Evolutionary conservation across 2,329 filamentous ascomycete genomes (phyloP), one percentile per base, ranked within the genome.

Genomic region (Venturia nashicola): DNA sequence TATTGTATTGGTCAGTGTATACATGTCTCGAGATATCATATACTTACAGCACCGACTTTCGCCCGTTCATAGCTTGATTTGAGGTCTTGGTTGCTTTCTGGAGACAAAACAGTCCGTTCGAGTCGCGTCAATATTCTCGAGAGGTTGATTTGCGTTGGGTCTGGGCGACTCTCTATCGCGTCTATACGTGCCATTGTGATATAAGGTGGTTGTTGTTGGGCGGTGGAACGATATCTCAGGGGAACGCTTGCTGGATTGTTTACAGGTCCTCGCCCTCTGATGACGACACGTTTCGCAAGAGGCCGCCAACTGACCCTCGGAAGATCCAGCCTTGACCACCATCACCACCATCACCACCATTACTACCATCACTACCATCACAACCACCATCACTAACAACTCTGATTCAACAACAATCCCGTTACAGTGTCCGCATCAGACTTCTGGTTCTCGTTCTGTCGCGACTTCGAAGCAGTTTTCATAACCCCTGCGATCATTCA

Each of bases 201-300:
- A 9, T 48, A 20, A 7, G 3, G 43, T 46, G 12, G 43, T 18
- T 36, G 51, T 1, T 18, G 36, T 39, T 39, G 11, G 36, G 2
- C 36, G 11, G 5, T 57, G 32, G n/a, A n/a, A n/a, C n/a, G n/a
- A n/a, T n/a, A n/a, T n/a, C n/a, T n/a, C 18, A 36, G 27, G 27
- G 51, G 6, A 11, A 14, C 36, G 16, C 20, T 14, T 27, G 11
- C 8, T 4, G 9, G 51, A 36, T 27, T 7, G 14, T 57, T 36
- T n/a, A 9, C 2, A 57, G 51, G 16, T 18, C 18, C 27, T 16
- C 32, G 51, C 27, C 27, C 46, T 51, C 46, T 51, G 51, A 54
- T 54, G 48, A 57, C 51, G 51, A 57, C 51, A 57, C 51, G 51
- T 57, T 57, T 57, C n/a, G 27, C 27, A n/a, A 36, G 51, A 57